Conservation (phyloP, 805 yeast species). For the Candida namnaoensis region DNA sequence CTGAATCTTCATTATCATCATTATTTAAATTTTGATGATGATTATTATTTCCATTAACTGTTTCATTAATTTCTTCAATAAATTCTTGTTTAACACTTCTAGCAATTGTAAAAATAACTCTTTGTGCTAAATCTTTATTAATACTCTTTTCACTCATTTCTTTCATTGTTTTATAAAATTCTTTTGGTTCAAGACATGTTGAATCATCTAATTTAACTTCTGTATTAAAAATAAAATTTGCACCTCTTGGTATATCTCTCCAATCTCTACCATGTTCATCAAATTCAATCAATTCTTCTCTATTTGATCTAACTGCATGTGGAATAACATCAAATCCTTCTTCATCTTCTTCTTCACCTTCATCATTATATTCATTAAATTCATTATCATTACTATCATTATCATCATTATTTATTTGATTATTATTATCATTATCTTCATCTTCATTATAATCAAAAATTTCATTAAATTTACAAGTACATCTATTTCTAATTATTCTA, state of each 20-base stretch:
- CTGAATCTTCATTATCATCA: conserved; percentile 17
- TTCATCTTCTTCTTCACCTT: neutral
- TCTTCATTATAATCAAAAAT: conserved; percentile 7
- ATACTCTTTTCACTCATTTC: conserved; percentile 19
- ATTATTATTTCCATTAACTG: conserved; percentile 15
- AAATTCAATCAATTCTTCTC: conserved; percentile 30
- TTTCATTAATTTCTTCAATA: conserved; percentile 20
- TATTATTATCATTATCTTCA: conserved; percentile 8
- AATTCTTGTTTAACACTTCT: conserved; percentile 39
- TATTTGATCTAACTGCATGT: conserved; percentile 25
- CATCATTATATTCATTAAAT: conserved; percentile 1
- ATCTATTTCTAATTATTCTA: conserved; percentile 13
- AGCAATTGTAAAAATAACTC: conserved; percentile 39
- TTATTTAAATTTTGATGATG: too few species aligned
- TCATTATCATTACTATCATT: conserved; percentile 6
- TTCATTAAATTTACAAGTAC: conserved; percentile 17
- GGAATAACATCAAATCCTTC: conserved; percentile 8
- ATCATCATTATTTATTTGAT: conserved; percentile 9
- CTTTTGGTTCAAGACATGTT: conserved; percentile 12
- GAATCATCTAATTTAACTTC: conserved; percentile 6
- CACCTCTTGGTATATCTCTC: conserved; percentile 63
- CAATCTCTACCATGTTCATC: conserved; percentile 61
- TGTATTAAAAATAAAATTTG: conserved; percentile 30
- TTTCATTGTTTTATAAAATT: conserved; percentile 15
- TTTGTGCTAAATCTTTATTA: conserved; percentile 24